Evolutionary conservation across 2,329 filamentous ascomycete species (phyloP).

Genomic region (Botrytis tulipae): DNA sequence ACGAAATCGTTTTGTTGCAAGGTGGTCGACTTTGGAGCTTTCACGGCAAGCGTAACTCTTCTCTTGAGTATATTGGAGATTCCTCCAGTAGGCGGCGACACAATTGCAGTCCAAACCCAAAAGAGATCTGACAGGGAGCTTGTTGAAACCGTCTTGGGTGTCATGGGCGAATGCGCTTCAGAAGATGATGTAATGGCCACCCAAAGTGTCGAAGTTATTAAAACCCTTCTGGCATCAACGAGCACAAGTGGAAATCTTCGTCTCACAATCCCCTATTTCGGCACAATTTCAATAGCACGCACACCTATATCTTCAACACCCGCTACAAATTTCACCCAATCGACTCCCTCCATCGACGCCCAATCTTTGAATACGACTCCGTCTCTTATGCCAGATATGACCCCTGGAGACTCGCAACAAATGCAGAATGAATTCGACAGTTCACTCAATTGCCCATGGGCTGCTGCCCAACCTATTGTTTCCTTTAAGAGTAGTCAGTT

Average conservation of each 20-base stretch:
- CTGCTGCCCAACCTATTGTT: conserved; percentile 23
- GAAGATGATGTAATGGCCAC: conserved; percentile 30
- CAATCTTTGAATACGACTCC: not conserved
- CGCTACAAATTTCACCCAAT: not conserved
- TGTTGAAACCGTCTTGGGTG: conserved; percentile 29
- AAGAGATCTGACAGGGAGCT: conserved; percentile 29
- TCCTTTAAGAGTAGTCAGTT: conserved; percentile 34
- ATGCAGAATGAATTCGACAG: not conserved
- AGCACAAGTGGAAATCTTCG: conserved; percentile 30
- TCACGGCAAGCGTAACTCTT: conserved; percentile 35
- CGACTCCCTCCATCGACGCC: not conserved
- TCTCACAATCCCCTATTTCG: conserved; percentile 39
- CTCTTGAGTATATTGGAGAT: conserved; percentile 33
- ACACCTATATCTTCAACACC: not conserved
- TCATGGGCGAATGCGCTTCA: conserved; percentile 29
- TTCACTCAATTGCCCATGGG: not conserved
- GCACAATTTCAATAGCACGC: conserved; percentile 35
- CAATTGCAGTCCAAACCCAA: conserved; percentile 23
- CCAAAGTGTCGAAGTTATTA: conserved; percentile 36
- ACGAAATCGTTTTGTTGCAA: conserved; percentile 35
- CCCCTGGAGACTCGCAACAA: not conserved
- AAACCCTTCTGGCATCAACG: conserved; percentile 31
- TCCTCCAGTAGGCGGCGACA: conserved; percentile 22
- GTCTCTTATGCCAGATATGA: not conserved
- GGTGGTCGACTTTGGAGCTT: conserved; percentile 36